Evolutionary conservation across 495 filamentous ascomycete species (phyloP), one percentile per base, ranked within the genome.

Genomic region (Penicillium taxi): DNA sequence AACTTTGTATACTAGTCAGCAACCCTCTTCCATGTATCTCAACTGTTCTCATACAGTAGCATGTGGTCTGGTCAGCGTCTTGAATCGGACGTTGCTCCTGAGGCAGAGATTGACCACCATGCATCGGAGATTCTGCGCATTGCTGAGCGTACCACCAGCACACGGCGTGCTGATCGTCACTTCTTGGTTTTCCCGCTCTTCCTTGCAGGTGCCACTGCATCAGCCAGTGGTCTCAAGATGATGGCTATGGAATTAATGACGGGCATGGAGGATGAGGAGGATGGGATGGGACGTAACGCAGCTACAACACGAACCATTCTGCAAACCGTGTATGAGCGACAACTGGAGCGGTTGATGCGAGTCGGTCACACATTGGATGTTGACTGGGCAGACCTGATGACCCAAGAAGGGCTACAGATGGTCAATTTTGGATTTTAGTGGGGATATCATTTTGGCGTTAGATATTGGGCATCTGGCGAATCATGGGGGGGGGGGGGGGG

Each of bases 121-220:
- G 56, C 55, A 9, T 38, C 50, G 9, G 57, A 60, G 21, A 72
- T 78, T 36, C 41, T 78, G 5, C 64, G 61, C 11, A 47, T 69
- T 9, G 66, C 64, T 5, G 61, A 64, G 24, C 41, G 41, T 12
- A 53, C 50, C 8, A 46, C 50, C 7, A 40, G 43, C 25, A 51
- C 50, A 17, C 50, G 46, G 6, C 53, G 53, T 3, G 53, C 53
- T 13, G 66, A 72, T 28, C 66, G 57, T 5, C 62, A 65, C 13
- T 72, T 73, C 37, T 41, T 73, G 21, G 58, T 73, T 0, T 78
- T 80, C 48, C 74, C 75, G 0, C 48, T 78, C 0, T 78, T 78
- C 51, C 64, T 80, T 34, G 66, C 74, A 0, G 76, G 74, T 6
- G 61, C 67, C 26, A 67, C 67, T 0, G 48, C 67, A 0, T 52